Evolutionary conservation across 306 rosid genomes (phyloP).

Genomic region (Trifolium subterraneum): DNA sequence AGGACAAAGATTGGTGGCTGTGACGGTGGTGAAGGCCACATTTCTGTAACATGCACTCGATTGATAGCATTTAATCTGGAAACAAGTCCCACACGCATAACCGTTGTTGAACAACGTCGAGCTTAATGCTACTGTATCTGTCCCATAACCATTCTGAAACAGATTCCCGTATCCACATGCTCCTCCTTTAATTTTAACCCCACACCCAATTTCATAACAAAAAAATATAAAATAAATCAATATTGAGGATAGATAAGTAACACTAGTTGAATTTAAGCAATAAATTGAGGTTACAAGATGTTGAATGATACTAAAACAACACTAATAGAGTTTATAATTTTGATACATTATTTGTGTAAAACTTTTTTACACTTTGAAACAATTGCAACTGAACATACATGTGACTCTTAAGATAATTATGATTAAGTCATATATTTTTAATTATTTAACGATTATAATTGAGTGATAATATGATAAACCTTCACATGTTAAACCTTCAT

Average conservation of each 20-base stretch:
- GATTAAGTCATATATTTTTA: too few relatives aligned
- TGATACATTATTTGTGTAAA: too few relatives aligned
- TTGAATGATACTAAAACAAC: too few relatives aligned
- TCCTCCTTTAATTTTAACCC: slow-evolving; percentile 56
- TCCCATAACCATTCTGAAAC: slow-evolving; percentile 77
- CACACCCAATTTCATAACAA: too few relatives aligned
- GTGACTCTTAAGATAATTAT: too few relatives aligned
- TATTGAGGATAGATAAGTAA: not conserved
- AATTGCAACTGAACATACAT: too few relatives aligned
- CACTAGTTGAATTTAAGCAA: not conserved
- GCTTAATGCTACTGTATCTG: slow-evolving; percentile 79
- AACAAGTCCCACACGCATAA: slow-evolving; percentile 84
- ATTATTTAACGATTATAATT: too few relatives aligned
- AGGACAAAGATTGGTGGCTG: slow-evolving; percentile 92
- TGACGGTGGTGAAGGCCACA: slow-evolving; percentile 63
- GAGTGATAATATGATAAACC: too few relatives aligned
- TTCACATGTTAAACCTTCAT: too few relatives aligned
- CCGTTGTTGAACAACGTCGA: slow-evolving; percentile 83
- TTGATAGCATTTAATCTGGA: slow-evolving; percentile 70
- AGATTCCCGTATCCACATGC: slow-evolving; percentile 94
- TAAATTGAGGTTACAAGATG: too few relatives aligned
- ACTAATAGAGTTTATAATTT: too few relatives aligned
- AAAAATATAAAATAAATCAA: slow-evolving; percentile 4
- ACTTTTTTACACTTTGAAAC: not conserved
- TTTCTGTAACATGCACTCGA: slow-evolving; percentile 55